Conservation (phyloP, 352 stramenopile genomes). For the Phytophthora gonapodyides region DNA sequence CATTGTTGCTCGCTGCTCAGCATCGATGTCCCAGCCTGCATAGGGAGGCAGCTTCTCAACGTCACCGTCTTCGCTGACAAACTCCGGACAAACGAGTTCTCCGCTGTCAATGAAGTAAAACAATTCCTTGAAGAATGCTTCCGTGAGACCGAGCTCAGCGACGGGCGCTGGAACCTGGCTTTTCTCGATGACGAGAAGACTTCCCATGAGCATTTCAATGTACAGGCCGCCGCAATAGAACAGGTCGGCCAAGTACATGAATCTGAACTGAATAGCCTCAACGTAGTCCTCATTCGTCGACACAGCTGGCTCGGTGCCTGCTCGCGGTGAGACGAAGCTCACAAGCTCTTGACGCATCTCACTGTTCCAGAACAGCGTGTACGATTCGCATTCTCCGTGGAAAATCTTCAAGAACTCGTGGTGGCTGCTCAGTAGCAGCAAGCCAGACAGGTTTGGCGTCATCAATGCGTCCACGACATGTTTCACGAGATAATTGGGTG, state of each 20-base stretch:
- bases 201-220: slow-evolving; percentile 73
- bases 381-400: slow-evolving; percentile 77
- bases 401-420: slow-evolving; percentile 87
- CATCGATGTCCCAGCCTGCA: slow-evolving; percentile 60
- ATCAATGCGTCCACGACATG: slow-evolving; percentile 59
- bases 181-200: slow-evolving; percentile 69
- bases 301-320: slow-evolving; percentile 39
- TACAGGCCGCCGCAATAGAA: slow-evolving; percentile 77
- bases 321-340: slow-evolving; percentile 53
- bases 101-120: slow-evolving; percentile 83
- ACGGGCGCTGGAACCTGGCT: slow-evolving; percentile 44
- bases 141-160: slow-evolving; percentile 58
- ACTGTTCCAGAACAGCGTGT: slow-evolving; percentile 84
- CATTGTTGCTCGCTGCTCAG: slow-evolving; percentile 50
- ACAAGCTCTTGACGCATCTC: slow-evolving; percentile 71
- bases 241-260: slow-evolving; percentile 61
- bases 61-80: slow-evolving; percentile 35
- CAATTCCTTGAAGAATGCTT: slow-evolving; percentile 73
- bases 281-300: slow-evolving; percentile 48
- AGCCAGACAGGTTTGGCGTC: slow-evolving; percentile 70
- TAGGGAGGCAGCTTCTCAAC: slow-evolving; percentile 48
- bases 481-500: slow-evolving; percentile 48
- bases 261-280: slow-evolving; percentile 69
- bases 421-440: slow-evolving; percentile 68
- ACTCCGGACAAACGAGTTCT: slow-evolving; percentile 44